These are phyloP conservation scores for Sideroxylon spinosum DNA, from an alignment of 179 eudicot species.

Conservation along the genomic window DNA sequence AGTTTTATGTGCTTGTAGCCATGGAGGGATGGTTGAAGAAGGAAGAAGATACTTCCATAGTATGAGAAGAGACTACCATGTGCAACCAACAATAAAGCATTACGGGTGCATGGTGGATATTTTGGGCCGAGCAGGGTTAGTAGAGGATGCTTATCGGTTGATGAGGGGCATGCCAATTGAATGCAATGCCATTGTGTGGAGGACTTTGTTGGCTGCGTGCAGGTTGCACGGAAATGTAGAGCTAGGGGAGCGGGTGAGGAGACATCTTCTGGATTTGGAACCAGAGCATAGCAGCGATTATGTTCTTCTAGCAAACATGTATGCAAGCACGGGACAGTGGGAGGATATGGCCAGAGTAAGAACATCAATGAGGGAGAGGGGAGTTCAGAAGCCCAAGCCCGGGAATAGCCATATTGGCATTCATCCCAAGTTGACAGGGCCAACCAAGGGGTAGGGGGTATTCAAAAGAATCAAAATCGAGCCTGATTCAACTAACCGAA, in stretches of 20 bases:
- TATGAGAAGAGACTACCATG: slow-evolving; percentile 26
- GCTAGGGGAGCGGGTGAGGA: slow-evolving; percentile 34
- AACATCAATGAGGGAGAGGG: slow-evolving; percentile 22
- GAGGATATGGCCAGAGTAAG: slow-evolving; percentile 30
- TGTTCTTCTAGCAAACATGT: slow-evolving; percentile 38
- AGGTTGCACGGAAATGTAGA: slow-evolving; percentile 32
- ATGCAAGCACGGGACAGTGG: slow-evolving; percentile 34
- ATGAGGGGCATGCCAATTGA: slow-evolving; percentile 27
- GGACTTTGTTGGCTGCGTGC: slow-evolving; percentile 41
- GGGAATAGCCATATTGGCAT: slow-evolving; percentile 43
- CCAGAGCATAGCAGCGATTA: slow-evolving; percentile 42
- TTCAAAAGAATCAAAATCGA: neutral
- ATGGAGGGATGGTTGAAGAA: slow-evolving; percentile 39
- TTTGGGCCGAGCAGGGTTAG: slow-evolving; percentile 30
- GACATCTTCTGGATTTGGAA: slow-evolving; percentile 31
- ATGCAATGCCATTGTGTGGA: slow-evolving; percentile 37
- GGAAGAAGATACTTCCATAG: slow-evolving; percentile 28
- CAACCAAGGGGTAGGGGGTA: neutral
- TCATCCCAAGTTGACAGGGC: neutral
- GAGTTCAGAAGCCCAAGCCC: slow-evolving; percentile 34
- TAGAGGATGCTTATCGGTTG: slow-evolving; percentile 30
- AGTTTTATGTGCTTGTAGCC: slow-evolving; percentile 40
- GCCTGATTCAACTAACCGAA: neutral
- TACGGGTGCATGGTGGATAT: slow-evolving; percentile 39
- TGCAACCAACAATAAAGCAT: slow-evolving; percentile 32